Conservation (phyloP, 345 rosid genomes). For the Pistacia integerrima region DNA sequence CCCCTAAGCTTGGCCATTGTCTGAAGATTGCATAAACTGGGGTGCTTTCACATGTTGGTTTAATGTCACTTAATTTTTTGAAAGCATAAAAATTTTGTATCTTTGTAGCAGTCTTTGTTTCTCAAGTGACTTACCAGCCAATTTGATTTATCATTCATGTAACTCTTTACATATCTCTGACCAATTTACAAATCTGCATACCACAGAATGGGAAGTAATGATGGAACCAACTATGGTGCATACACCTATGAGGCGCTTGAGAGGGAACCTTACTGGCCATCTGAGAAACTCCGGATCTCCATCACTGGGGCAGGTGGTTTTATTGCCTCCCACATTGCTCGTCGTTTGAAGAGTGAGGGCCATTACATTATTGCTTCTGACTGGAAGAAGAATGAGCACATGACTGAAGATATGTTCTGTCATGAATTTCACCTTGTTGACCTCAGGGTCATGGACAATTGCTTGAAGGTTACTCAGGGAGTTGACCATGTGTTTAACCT, state of each 20-base stretch:
- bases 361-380: slow-evolving; percentile 97
- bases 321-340: slow-evolving; percentile 97
- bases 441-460: slow-evolving; percentile 95
- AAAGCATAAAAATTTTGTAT: background rate
- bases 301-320: slow-evolving; percentile 96
- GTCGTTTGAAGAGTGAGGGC: slow-evolving; percentile 93
- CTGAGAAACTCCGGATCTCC: slow-evolving; percentile 78
- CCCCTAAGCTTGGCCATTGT: background rate
- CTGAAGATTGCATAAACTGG: background rate
- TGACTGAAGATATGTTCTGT: slow-evolving; percentile 98
- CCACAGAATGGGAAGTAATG: slow-evolving; percentile 71
- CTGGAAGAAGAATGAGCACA: slow-evolving; percentile 99
- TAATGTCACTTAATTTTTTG: background rate
- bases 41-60: background rate
- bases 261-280: slow-evolving; percentile 94
- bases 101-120: background rate
- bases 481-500: slow-evolving; percentile 96
- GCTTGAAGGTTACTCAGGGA: slow-evolving; percentile 74
- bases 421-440: slow-evolving; percentile 94
- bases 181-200: background rate
- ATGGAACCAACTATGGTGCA: slow-evolving; percentile 64
- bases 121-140: background rate
- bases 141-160: background rate
- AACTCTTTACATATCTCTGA: background rate
- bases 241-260: slow-evolving; percentile 82